A percentile compares a stretch with the other conserved stretches of the same genome.
These are phyloP conservation scores for Prototheca cutis DNA, from an alignment of 163 green algal species.

Conservation along the genomic window DNA sequence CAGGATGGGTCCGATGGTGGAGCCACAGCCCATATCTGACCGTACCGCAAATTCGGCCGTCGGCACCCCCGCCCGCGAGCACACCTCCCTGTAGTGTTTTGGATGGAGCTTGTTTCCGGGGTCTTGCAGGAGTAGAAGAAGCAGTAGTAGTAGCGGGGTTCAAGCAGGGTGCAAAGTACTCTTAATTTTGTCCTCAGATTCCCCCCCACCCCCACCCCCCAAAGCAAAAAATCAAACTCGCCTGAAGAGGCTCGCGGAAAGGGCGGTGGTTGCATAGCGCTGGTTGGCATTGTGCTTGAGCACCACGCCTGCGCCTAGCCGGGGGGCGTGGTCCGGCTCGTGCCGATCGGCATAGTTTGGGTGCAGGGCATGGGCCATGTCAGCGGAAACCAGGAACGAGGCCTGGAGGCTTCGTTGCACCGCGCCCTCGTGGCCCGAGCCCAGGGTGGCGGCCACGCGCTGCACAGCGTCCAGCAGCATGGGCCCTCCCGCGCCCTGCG, in stretches of 20 bases:
- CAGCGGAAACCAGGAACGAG: slow-evolving; percentile 62
- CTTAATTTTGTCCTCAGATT: no score
- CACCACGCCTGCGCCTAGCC: slow-evolving; percentile 70
- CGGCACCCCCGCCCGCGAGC: slow-evolving; percentile 38
- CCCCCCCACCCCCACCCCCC: no score
- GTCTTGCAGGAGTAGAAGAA: no score
- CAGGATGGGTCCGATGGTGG: slow-evolving; percentile 72
- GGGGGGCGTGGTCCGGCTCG: slow-evolving; percentile 52
- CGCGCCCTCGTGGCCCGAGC: slow-evolving; percentile 36
- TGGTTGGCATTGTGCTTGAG: slow-evolving; percentile 96
- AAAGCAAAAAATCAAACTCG: no score
- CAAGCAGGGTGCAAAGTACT: no score
- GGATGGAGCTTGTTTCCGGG: no score
- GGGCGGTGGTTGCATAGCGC: slow-evolving; percentile 85
- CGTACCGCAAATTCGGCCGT: slow-evolving; percentile 84
- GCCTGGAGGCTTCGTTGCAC: slow-evolving; percentile 51
- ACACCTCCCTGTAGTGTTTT: slow-evolving; percentile 43
- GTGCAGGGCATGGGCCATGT: slow-evolving; percentile 93
- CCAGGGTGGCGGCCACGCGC: slow-evolving; percentile 48
- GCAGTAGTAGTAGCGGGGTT: no score
- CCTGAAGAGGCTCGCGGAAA: slow-evolving; percentile 80
- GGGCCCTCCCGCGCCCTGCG: slow-evolving; percentile 55
- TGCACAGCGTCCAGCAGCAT: slow-evolving; percentile 78
- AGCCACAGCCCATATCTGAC: slow-evolving; percentile 93
- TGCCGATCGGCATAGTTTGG: slow-evolving; percentile 82